Evolutionary conservation across 305 asterid species (phyloP).

Genomic region (Fraxinus xanthoxyloides): DNA sequence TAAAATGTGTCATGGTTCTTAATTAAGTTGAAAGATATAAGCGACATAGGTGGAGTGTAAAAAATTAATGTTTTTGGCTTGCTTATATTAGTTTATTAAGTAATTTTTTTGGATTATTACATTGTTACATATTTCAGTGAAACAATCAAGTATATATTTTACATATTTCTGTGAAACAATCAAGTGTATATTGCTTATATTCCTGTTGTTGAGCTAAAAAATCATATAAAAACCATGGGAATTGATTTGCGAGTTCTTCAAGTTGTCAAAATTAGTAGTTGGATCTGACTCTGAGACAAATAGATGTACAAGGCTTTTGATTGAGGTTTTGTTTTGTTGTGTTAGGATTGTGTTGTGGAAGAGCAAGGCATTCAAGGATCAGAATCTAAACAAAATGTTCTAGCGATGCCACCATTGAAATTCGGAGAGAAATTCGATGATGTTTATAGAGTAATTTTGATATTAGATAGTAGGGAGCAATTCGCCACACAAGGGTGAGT

Average conservation of each 20-base stretch:
- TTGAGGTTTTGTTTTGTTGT: slow-evolving; percentile 22
- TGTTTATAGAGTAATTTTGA: slow-evolving; percentile 69
- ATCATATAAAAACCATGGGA: slow-evolving; percentile 3
- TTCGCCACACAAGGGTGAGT: slow-evolving; percentile 81
- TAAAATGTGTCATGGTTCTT: neutral
- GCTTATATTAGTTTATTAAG: neutral
- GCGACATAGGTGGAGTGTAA: neutral
- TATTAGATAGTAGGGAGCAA: slow-evolving; percentile 89
- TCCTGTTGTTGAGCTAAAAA: neutral
- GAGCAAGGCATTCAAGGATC: slow-evolving; percentile 35
- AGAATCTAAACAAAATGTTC: slow-evolving; percentile 45
- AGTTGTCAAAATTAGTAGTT: slow-evolving; percentile 14
- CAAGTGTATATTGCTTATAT: neutral
- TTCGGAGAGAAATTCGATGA: slow-evolving; percentile 80
- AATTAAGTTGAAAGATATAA: neutral
- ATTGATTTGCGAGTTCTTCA: neutral
- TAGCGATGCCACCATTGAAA: slow-evolving; percentile 71
- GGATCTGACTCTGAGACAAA: slow-evolving; percentile 6
- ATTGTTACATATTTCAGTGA: neutral
- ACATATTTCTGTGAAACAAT: neutral
- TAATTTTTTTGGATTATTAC: neutral
- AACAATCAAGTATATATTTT: neutral
- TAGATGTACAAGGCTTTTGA: slow-evolving; percentile 2
- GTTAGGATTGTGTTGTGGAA: slow-evolving; percentile 37
- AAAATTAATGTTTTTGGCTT: neutral